Base-by-base conservation (phyloP, 2,329 filamentous ascomycete species). In the Colletotrichum sp. region DNA sequence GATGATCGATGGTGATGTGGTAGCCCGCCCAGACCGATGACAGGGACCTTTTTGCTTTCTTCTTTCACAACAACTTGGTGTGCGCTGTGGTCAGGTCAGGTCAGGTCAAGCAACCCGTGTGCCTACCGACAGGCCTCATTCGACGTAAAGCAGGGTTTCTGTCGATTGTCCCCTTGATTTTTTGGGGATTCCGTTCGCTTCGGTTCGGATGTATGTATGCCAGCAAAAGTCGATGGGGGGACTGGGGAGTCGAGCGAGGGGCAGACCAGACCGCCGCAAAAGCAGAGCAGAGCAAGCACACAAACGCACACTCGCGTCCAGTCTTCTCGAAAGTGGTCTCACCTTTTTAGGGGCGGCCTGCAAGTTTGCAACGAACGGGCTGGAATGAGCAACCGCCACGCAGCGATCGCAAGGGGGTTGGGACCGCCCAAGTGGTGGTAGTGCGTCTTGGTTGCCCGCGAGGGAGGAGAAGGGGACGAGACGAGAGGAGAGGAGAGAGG, bases 281-380 rank as follows among this genome's bases (percentile, higher is more conserved):
- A 28, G 57, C 57, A 60, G 18, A 26, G 55, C 55, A 59, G 18
- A 24, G 32, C 15, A 32, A 66, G 36, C 63, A 66, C 63, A 52
- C 44, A 52, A 52, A 52, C 44, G 44, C 44, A 48, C 44, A 22
- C 44, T 22, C 10, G 62, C 62, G 32, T 22, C 62, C 65, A 68
- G 57, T 52, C 57, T 52, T 68, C 60, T 48, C 22, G 63, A 60
- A 64, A 73, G 63, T 68, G 59, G 74, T 76, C 74, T 76, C 74
- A 76, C 73, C 73, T 75, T 73, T 75, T 75, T 75, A 73, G 70
- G 71, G 73, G 32, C 48, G 6, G 22, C n/a, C 60, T 36, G 60
- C 62, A 44, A 64, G n/a, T 52, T 52, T 69, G 74, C 64, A 69
- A 65, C 71, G 74, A 68, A 76, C 74, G 74, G 71, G 59, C 74